phyloP scores from a whole-genome alignment of 306 rosid genomes.

The Nissolia schottii region DNA sequence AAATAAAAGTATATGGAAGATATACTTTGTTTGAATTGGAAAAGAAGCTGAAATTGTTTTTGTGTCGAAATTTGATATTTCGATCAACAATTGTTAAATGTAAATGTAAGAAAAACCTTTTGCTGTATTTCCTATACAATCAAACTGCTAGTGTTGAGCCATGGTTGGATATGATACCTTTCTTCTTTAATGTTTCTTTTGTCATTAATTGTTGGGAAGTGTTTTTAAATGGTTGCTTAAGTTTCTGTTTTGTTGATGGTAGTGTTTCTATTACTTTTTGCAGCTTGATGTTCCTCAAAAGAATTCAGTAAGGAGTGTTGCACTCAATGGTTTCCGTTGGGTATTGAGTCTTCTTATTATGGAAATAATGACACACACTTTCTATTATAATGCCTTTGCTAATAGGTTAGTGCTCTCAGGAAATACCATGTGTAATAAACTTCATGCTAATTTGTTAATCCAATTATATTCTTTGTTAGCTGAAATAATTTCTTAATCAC shows the following conservation, averaged over 20 bases:
- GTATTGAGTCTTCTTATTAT: constrained; percentile 62
- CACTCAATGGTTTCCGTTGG: constrained; percentile 73
- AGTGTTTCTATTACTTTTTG: constrained; percentile 26
- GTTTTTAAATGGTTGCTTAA: constrained; percentile 8
- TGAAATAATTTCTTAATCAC: constrained; percentile 26
- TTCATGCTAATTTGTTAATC: neutral
- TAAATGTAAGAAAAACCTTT: neutral
- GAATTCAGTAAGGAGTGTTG: constrained; percentile 43
- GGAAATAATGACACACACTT: constrained; percentile 78
- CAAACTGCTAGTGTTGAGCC: constrained; percentile 4
- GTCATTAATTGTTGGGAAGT: neutral
- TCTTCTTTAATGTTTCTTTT: neutral
- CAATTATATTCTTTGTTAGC: constrained; percentile 24
- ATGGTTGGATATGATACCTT: neutral
- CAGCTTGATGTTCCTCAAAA: constrained; percentile 79
- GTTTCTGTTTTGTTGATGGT: constrained; percentile 17
- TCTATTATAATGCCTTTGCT: constrained; percentile 87
- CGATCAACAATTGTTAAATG: neutral
- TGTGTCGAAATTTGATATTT: constrained; percentile 12
- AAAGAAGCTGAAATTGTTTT: neutral
- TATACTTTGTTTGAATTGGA: neutral
- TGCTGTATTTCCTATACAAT: neutral
- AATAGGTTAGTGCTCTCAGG: constrained; percentile 55
- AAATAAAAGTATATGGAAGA: constrained; percentile 11
- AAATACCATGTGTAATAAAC: neutral